Percentiles rank a stretch among this genome's conserved stretches.
Conservation (phyloP, 2,329 filamentous ascomycete species). For the Pyrenophora seminiperda region DNA sequence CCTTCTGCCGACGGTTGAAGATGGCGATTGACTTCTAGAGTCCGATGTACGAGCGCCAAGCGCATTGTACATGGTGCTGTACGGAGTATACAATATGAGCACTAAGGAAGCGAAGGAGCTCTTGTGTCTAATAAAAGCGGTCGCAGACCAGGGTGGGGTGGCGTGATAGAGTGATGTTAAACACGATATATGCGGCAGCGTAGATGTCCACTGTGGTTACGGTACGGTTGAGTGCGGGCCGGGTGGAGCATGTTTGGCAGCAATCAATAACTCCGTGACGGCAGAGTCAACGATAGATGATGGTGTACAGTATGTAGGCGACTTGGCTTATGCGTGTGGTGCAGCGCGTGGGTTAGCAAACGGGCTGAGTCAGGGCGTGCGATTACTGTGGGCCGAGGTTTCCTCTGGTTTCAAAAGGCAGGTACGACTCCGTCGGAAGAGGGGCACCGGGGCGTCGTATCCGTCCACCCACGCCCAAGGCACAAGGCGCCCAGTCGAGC, state of each 20-base stretch:
- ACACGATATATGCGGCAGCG: slow-evolving; percentile 7
- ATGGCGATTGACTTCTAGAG: slow-evolving; percentile 1
- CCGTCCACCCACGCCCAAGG: slow-evolving; percentile 15
- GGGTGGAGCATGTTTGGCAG: slow-evolving; percentile 21
- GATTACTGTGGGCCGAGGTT: slow-evolving; percentile 15
- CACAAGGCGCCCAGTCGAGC: slow-evolving; percentile 22
- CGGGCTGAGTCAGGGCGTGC: slow-evolving; percentile 21
- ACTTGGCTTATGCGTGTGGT: slow-evolving; percentile 3
- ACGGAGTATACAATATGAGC: too few relatives aligned
- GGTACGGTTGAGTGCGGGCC: slow-evolving; percentile 7
- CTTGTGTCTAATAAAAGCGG: too few relatives aligned
- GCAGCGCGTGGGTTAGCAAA: slow-evolving; percentile 15
- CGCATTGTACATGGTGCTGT: background rate
- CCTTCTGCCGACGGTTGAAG: slow-evolving; percentile 8
- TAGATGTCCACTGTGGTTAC: slow-evolving; percentile 16
- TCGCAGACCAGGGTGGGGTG: slow-evolving; percentile 4
- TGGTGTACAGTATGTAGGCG: slow-evolving; percentile 11
- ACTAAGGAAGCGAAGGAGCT: too few relatives aligned
- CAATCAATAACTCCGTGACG: slow-evolving; percentile 3
- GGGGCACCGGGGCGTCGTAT: slow-evolving; percentile 12
- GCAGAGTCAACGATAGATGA: slow-evolving; percentile 3
- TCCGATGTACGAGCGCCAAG: slow-evolving; percentile 12
- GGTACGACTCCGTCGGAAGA: too few relatives aligned
- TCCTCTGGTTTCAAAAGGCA: slow-evolving; percentile 22
- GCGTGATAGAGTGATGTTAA: slow-evolving; percentile 9